Evolutionary conservation across 768 basidiomycete species (phyloP), one percentile per base, ranked within the genome.

Genomic region (Mycena rosella): DNA sequence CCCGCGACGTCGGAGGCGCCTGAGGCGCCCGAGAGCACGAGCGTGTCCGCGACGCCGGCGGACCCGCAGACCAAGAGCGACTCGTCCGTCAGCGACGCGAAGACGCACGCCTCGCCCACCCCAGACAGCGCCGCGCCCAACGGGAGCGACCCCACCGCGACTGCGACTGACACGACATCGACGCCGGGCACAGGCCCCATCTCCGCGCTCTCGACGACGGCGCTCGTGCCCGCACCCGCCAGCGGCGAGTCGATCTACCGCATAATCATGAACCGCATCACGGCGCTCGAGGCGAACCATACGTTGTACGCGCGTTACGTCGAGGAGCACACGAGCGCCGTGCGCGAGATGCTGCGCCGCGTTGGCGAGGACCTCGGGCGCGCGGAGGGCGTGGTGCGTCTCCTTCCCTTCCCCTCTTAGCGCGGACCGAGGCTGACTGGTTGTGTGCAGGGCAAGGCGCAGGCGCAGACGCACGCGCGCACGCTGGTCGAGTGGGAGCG

Each of bases 221-320:
- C 69, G 63, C 71, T 29, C 60, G 75, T 53, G 47, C 77, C 45
- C 52, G 69, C 38, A 59, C 74, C 74, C 10, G 71, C 78, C 0
- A 84, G 87, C 15, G 94, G 94, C 26, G 98, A 99, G 77, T 96
- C 95, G 2, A 96, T 99, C 70, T 99, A 98, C 74, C 91, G 96
- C 10, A 94, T 92, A 15, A 99, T 99, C 72, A 96, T 96, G 89
- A 97, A 98, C 72, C 91, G 96, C 9, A 85, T 99, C 14, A 87
- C 88, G 3, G 87, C 89, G 8, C 85, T 99, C 17, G 96, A 99
- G 78, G 86, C 87, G 11, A 98, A 96, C 72, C 92, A 96, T 53
- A 94, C 94, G 0, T 83, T 98, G 5, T 68, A 71, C 30, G 63
- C 90, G 63, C 79, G 89, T 20, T 99, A 98, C 75, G 90, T 98